phyloP scores from a whole-genome alignment of 768 basidiomycete genomes.

The Pisolithus tinctorius region DNA sequence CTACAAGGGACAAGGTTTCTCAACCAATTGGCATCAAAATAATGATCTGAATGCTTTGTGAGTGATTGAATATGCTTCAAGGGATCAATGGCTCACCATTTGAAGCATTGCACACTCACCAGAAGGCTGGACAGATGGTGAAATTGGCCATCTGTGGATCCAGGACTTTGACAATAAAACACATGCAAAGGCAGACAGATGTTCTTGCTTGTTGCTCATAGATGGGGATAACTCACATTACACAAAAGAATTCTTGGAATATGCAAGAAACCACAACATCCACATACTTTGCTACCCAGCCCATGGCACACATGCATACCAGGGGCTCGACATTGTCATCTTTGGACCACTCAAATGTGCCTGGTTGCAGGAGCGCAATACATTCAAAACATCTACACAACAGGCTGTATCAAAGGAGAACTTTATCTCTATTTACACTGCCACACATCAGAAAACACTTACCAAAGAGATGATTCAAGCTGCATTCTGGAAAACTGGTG shows the following conservation, averaged over 20 bases:
- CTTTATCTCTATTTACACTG: constrained; percentile 13
- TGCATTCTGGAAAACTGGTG: constrained; percentile 24
- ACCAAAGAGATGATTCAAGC: constrained; percentile 13
- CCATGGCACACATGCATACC: constrained; percentile 21
- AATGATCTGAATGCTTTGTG: constrained; percentile 15
- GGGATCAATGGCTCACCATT: neutral
- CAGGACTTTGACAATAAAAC: constrained; percentile 29
- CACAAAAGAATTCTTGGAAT: constrained; percentile 31
- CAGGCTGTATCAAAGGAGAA: constrained; percentile 2
- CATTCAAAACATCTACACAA: neutral
- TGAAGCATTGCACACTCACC: constrained; percentile 9
- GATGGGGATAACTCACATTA: constrained; percentile 44
- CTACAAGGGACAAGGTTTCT: constrained; percentile 19
- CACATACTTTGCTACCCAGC: constrained; percentile 37
- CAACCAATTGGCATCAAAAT: constrained; percentile 14
- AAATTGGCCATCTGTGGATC: constrained; percentile 22
- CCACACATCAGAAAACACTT: constrained; percentile 9
- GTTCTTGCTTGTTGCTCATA: constrained; percentile 30
- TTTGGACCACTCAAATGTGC: constrained; percentile 27
- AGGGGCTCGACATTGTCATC: constrained; percentile 37
- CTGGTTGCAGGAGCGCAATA: constrained; percentile 16
- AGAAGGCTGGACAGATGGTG: constrained; percentile 25
- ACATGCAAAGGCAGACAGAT: constrained; percentile 25
- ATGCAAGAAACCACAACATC: constrained; percentile 32
- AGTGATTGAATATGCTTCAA: constrained; percentile 14